Percentiles rank a stretch among this genome's conserved stretches.
These are phyloP conservation scores for Carex sylvatica DNA, from an alignment of 202 grass and related monocot genomes.

Conservation along the genomic window DNA sequence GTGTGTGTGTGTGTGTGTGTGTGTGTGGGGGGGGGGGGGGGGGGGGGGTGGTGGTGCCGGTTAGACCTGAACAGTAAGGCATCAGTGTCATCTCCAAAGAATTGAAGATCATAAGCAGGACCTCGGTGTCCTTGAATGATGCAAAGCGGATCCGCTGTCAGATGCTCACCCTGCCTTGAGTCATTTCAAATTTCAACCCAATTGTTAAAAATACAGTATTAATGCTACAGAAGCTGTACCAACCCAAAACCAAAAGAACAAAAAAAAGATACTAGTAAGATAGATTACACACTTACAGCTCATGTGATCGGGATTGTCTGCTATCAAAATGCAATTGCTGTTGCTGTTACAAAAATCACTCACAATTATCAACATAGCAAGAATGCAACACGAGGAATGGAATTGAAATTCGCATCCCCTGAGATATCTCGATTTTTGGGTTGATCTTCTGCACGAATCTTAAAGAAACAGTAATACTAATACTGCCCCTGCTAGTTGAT, in stretches of 20 bases:
- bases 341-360: background rate
- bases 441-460: too few relatives aligned
- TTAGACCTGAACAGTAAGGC: constrained; percentile 71
- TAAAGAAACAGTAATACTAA: too few relatives aligned
- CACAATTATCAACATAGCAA: background rate
- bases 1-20: too few relatives aligned
- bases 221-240: background rate
- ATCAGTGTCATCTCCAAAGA: constrained; percentile 49
- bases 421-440: too few relatives aligned
- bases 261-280: background rate
- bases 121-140: constrained; percentile 72
- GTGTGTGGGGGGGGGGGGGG: background rate
- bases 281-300: background rate
- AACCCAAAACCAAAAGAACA: background rate
- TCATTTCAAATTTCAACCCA: background rate
- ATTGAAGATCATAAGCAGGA: constrained; percentile 68
- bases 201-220: background rate
- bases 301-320: background rate
- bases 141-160: constrained; percentile 45
- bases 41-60: too few relatives aligned
- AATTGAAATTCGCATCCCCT: background rate
- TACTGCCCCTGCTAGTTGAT: too few relatives aligned
- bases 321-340: background rate
- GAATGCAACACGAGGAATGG: background rate
- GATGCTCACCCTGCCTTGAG: background rate